phyloP scores from a whole-genome alignment of 768 basidiomycete genomes.

The Rickenella mellea region DNA sequence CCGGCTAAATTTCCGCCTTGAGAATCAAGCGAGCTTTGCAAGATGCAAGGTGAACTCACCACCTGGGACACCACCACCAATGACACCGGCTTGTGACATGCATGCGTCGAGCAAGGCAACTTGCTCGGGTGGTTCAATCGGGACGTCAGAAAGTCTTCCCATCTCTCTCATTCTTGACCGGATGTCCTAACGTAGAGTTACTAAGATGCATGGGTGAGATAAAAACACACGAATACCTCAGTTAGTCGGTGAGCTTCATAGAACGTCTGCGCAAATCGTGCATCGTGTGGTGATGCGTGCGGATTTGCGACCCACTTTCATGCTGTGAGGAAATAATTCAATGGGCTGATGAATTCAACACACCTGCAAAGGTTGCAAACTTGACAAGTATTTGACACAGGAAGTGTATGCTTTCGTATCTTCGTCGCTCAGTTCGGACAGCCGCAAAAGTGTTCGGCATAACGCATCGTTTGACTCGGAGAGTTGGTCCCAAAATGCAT shows the following conservation, averaged over 20 bases:
- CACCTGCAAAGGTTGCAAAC: slow-evolving; percentile 49
- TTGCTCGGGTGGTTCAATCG: slow-evolving; percentile 87
- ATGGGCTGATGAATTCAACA: slow-evolving; percentile 4
- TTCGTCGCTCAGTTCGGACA: slow-evolving; percentile 39
- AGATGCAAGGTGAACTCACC: slow-evolving; percentile 42
- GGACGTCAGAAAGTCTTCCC: slow-evolving; percentile 67
- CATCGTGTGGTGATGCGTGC: slow-evolving; percentile 33
- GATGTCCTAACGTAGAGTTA: slow-evolving; percentile 42
- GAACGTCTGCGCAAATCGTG: slow-evolving; percentile 43
- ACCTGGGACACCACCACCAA: slow-evolving; percentile 94
- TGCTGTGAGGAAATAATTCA: not conserved
- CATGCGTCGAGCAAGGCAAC: slow-evolving; percentile 76
- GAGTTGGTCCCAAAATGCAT: slow-evolving; percentile 55
- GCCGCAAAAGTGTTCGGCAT: slow-evolving; percentile 37
- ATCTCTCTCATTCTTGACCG: slow-evolving; percentile 76
- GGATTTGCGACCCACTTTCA: slow-evolving; percentile 54
- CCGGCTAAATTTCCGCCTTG: slow-evolving; percentile 50
- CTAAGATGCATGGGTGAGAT: slow-evolving; percentile 2
- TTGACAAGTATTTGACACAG: slow-evolving; percentile 54
- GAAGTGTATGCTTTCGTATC: slow-evolving; percentile 43
- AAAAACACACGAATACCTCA: slow-evolving; percentile 31
- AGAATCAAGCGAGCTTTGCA: not conserved
- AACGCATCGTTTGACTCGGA: slow-evolving; percentile 54
- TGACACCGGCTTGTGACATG: slow-evolving; percentile 67
- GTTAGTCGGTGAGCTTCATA: slow-evolving; percentile 45